These are phyloP conservation scores for Crepidotus variabilis DNA, from an alignment of 768 basidiomycete species.

Conservation along the genomic window DNA sequence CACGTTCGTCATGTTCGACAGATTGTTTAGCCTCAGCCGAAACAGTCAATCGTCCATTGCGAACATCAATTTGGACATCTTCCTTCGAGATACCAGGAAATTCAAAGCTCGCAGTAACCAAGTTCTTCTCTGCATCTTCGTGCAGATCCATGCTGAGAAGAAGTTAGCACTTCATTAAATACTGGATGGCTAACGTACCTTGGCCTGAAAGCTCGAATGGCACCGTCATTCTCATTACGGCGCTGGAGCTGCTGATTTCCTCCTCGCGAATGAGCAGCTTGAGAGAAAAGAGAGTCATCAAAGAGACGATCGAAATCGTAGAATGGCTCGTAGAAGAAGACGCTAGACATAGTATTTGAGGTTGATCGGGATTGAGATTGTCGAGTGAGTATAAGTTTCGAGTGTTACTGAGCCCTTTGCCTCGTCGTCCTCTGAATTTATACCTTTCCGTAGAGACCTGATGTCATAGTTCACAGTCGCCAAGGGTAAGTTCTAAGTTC, in stretches of 20 bases:
- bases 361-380: conserved; percentile 24
- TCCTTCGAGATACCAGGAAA: conserved; percentile 55
- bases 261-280: not conserved
- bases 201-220: conserved; percentile 24
- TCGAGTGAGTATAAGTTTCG: not conserved
- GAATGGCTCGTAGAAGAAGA: conserved; percentile 31
- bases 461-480: not conserved
- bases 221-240: conserved; percentile 12
- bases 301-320: conserved; percentile 37
- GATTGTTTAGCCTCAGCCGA: conserved; percentile 44
- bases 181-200: conserved; percentile 19
- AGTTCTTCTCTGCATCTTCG: conserved; percentile 43
- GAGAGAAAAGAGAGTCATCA: conserved; percentile 23
- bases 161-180: not conserved
- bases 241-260: conserved; percentile 4
- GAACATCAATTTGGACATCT: conserved; percentile 50
- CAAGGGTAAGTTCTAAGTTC: not conserved
- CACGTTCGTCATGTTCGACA: conserved; percentile 32
- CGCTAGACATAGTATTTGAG: conserved; percentile 4
- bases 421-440: not conserved
- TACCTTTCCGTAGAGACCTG: not conserved
- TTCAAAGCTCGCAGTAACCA: conserved; percentile 58
- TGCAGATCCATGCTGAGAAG: conserved; percentile 52
- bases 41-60: conserved; percentile 46
- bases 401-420: conserved; percentile 24